A percentile compares a stretch with the other conserved stretches of the same genome.
Evolutionary conservation across 345 rosid species (phyloP).

Genomic region (Citrus australasica): DNA sequence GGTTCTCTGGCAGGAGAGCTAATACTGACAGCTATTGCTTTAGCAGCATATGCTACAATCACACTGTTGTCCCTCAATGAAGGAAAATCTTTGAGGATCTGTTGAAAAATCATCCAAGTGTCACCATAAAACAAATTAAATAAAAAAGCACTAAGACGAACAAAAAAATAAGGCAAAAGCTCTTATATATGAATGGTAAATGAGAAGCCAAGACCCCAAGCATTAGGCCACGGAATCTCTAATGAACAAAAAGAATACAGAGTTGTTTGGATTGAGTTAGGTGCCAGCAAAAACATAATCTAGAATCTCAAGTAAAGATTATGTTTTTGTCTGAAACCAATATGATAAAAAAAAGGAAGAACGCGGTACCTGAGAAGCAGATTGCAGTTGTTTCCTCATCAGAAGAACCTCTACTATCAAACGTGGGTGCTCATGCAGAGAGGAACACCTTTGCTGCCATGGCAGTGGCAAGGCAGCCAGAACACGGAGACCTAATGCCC

Average conservation of each 20-base stretch:
- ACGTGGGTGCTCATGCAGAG: slow-evolving; percentile 93
- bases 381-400: slow-evolving; percentile 93
- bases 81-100: slow-evolving; percentile 94
- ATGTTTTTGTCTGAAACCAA: too few species aligned
- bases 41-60: slow-evolving; percentile 79
- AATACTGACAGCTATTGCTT: slow-evolving; percentile 73
- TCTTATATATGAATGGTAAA: neutral
- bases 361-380: slow-evolving; percentile 73
- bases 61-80: slow-evolving; percentile 71
- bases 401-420: slow-evolving; percentile 90
- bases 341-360: neutral
- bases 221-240: slow-evolving; percentile 3
- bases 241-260: neutral
- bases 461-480: slow-evolving; percentile 93
- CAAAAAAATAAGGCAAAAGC: neutral
- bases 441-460: slow-evolving; percentile 99
- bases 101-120: slow-evolving; percentile 25
- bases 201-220: slow-evolving; percentile 6
- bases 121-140: slow-evolving; percentile 11
- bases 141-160: slow-evolving; percentile 1
- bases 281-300: neutral
- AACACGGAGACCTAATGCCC: slow-evolving; percentile 98
- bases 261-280: neutral
- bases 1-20: slow-evolving; percentile 73
- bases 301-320: neutral